Conservation (phyloP, 257 asterid genomes). For the Rubia yunnanensis region DNA sequence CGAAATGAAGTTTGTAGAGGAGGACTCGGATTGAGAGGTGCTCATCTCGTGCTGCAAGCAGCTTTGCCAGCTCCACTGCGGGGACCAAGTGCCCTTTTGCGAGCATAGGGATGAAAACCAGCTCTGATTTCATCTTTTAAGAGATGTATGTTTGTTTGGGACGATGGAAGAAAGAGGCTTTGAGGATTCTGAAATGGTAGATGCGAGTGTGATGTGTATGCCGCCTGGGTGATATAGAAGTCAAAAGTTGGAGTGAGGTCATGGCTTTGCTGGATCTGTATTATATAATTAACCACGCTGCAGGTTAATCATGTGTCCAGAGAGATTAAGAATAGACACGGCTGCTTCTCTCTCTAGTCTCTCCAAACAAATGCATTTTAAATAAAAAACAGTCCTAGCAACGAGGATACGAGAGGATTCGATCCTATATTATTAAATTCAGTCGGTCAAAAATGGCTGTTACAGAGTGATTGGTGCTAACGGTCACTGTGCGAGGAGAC, state of each 20-base stretch:
- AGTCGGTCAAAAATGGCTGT: too few relatives aligned
- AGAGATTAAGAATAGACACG: not conserved
- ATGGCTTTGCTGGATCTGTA: not conserved
- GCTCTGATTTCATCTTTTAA: slow-evolving; percentile 23
- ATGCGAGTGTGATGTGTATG: not conserved
- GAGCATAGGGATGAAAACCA: slow-evolving; percentile 51
- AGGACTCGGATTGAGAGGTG: slow-evolving; percentile 38
- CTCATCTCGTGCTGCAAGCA: slow-evolving; percentile 31
- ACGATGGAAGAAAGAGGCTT: too few relatives aligned
- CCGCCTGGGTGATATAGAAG: not conserved
- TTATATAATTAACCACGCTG: not conserved
- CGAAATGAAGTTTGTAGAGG: slow-evolving; percentile 26
- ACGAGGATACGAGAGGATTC: too few relatives aligned
- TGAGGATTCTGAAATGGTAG: too few relatives aligned
- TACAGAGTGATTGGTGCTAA: too few relatives aligned
- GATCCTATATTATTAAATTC: too few relatives aligned
- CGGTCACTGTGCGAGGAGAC: too few relatives aligned
- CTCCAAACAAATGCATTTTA: not conserved
- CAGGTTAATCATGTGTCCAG: not conserved
- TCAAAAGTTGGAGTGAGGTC: not conserved
- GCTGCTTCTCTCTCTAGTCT: not conserved
- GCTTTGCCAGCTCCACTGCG: slow-evolving; percentile 49
- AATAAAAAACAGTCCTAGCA: too few relatives aligned
- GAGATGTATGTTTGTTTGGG: too few relatives aligned
- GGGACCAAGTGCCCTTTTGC: slow-evolving; percentile 53